Conservation (phyloP, 2,329 filamentous ascomycete genomes). For the Xylogone sp. region DNA sequence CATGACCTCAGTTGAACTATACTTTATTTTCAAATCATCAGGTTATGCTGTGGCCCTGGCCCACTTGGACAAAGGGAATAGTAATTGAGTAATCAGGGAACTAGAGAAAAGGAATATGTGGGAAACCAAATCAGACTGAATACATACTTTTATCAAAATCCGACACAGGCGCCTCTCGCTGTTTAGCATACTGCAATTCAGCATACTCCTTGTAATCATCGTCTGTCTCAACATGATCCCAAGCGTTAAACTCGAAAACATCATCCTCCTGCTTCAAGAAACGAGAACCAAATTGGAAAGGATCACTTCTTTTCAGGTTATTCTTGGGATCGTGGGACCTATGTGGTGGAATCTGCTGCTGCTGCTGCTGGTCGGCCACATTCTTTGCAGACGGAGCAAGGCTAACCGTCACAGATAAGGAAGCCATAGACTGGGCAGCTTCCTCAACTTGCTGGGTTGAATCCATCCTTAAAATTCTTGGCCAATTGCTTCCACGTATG, state of each 20-base stretch:
- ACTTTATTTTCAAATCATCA: conserved; percentile 58
- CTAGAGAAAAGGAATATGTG: conserved; percentile 8
- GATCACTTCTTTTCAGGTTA: conserved; percentile 84
- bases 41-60: no score
- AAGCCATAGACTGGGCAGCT: conserved; percentile 10
- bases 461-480: conserved; percentile 6
- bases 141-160: conserved; percentile 83
- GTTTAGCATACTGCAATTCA: conserved; percentile 77
- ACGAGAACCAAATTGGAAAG: conserved; percentile 93
- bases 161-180: conserved; percentile 81
- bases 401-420: conserved; percentile 15
- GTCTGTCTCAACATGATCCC: conserved; percentile 97
- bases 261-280: conserved; percentile 80
- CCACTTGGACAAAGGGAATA: no score
- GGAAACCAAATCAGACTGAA: conserved; percentile 1
- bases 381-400: conserved; percentile 6
- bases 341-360: conserved; percentile 22
- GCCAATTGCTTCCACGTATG: no score
- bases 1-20: conserved; percentile 66
- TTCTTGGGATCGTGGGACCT: conserved; percentile 39
- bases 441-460: conserved; percentile 8
- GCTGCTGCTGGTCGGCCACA: conserved; percentile 13
- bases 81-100: no score
- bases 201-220: conserved; percentile 83
- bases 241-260: conserved; percentile 96